Evolutionary conservation across 129 eudicot genomes (phyloP).

Genomic region (Tanacetum coccineum): DNA sequence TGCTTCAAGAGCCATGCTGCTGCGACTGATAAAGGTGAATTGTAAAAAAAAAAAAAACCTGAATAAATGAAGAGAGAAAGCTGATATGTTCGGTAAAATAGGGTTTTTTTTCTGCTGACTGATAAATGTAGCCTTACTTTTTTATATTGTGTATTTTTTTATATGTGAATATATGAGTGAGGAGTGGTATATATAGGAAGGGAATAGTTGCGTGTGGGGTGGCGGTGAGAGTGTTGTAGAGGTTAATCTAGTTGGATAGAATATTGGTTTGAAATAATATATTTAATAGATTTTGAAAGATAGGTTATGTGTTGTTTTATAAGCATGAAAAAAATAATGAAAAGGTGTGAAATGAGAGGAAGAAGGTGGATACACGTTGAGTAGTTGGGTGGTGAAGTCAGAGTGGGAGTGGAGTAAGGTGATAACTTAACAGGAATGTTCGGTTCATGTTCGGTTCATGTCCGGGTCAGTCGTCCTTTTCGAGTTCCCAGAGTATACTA

Average conservation of each 20-base stretch:
- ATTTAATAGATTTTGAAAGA: neutral
- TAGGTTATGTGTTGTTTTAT: neutral
- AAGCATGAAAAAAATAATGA: neutral
- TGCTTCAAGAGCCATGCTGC: constrained; percentile 73
- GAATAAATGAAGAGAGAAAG: too few relatives aligned
- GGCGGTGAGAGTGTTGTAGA: constrained; percentile 61
- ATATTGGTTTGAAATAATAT: constrained; percentile 21
- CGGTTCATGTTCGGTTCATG: too few relatives aligned
- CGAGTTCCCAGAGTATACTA: too few relatives aligned
- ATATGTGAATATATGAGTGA: neutral
- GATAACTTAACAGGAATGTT: neutral
- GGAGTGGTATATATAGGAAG: neutral
- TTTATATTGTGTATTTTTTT: neutral
- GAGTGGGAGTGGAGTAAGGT: constrained; percentile 52
- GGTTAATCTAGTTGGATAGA: constrained; percentile 39
- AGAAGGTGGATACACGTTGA: constrained; percentile 35
- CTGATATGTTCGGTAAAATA: too few relatives aligned
- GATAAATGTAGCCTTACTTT: too few relatives aligned
- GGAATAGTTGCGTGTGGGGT: constrained; percentile 53
- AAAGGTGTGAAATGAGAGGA: constrained; percentile 11
- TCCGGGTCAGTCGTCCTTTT: too few relatives aligned
- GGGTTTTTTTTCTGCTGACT: too few relatives aligned
- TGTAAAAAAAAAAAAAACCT: too few relatives aligned
- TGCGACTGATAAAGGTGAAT: too few relatives aligned
- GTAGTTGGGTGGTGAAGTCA: constrained; percentile 35